Evolutionary conservation across 306 rosid genomes (phyloP).

Genomic region (Malus asiatica): DNA sequence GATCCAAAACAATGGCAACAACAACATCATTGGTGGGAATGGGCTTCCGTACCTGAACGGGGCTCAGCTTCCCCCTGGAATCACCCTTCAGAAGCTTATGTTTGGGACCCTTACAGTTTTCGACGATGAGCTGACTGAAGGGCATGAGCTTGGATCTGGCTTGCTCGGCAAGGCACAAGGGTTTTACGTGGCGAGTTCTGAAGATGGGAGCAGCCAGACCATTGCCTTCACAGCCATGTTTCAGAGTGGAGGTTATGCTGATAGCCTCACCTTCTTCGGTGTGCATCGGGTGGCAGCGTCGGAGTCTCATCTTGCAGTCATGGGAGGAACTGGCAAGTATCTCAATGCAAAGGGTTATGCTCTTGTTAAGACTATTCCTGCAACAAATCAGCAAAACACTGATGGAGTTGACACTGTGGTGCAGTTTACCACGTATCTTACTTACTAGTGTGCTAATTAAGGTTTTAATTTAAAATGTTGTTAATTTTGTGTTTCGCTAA

Average conservation of each 20-base stretch:
- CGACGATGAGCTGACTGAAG: conserved; percentile 75
- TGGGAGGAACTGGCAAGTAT: conserved; percentile 80
- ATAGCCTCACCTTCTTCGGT: conserved; percentile 71
- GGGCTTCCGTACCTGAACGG: conserved; percentile 40
- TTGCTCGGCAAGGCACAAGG: conserved; percentile 80
- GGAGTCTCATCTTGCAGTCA: conserved; percentile 68
- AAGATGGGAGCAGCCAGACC: conserved; percentile 68
- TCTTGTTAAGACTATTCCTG: conserved; percentile 47
- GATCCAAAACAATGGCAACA: conserved; percentile 39
- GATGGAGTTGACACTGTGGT: conserved; percentile 61
- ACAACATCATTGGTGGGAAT: conserved; percentile 29
- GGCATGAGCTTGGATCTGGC: conserved; percentile 67
- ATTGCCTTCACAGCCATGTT: conserved; percentile 76
- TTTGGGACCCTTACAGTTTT: conserved; percentile 77
- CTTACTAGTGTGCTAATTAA: conserved; percentile 15
- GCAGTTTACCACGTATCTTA: conserved; percentile 52
- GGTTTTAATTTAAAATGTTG: neutral
- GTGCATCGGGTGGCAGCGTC: conserved; percentile 56
- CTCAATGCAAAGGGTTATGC: conserved; percentile 63
- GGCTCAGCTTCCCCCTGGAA: conserved; percentile 47
- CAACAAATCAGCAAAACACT: conserved; percentile 33
- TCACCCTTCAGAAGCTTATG: conserved; percentile 52
- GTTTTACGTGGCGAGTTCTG: conserved; percentile 60
- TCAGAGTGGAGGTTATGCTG: conserved; percentile 53
- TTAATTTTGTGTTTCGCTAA: neutral